A percentile compares a stretch with the other conserved stretches of the same genome.
Evolutionary conservation across 768 basidiomycete species (phyloP).

Genomic region (Pilatotrama ljubarskyi): DNA sequence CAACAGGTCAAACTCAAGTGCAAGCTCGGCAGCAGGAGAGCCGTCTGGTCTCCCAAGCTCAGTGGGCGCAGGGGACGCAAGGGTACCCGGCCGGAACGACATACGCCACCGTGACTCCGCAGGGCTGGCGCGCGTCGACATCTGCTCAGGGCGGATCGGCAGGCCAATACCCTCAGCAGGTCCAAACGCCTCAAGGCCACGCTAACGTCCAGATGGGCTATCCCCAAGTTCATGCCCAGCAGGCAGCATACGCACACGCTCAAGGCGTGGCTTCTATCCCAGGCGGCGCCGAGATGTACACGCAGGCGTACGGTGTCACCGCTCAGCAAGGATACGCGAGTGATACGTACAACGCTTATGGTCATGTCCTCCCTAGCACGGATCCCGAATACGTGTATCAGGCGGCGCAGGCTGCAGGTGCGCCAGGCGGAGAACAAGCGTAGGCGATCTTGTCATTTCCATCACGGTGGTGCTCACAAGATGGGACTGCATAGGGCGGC

Average conservation of each 20-base stretch:
- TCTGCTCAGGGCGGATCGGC: not conserved
- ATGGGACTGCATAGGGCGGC: not conserved
- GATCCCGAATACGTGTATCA: slow-evolving; percentile 15
- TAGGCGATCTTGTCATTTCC: not conserved
- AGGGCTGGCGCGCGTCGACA: slow-evolving; percentile 10
- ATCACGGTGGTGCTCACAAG: not conserved
- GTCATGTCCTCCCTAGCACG: not conserved
- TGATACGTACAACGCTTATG: slow-evolving; percentile 16
- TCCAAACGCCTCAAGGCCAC: not conserved
- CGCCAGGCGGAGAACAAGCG: not conserved
- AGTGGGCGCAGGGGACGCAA: slow-evolving; percentile 2
- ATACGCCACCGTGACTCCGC: slow-evolving; percentile 8
- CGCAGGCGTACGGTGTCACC: slow-evolving; percentile 6
- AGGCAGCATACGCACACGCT: not conserved
- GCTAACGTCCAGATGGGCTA: slow-evolving; percentile 5
- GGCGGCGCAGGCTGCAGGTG: slow-evolving; percentile 6
- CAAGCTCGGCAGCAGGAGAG: not conserved
- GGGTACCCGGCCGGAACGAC: slow-evolving; percentile 1
- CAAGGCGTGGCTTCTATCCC: not conserved
- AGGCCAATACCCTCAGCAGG: not conserved
- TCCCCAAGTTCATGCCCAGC: slow-evolving; percentile 1
- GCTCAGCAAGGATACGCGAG: slow-evolving; percentile 9
- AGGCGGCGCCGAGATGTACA: not conserved
- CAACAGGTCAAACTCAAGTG: not conserved
- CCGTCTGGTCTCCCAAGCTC: not conserved